Evolutionary conservation across 257 asterid genomes (phyloP).

Genomic region (Linaria vulgaris): DNA sequence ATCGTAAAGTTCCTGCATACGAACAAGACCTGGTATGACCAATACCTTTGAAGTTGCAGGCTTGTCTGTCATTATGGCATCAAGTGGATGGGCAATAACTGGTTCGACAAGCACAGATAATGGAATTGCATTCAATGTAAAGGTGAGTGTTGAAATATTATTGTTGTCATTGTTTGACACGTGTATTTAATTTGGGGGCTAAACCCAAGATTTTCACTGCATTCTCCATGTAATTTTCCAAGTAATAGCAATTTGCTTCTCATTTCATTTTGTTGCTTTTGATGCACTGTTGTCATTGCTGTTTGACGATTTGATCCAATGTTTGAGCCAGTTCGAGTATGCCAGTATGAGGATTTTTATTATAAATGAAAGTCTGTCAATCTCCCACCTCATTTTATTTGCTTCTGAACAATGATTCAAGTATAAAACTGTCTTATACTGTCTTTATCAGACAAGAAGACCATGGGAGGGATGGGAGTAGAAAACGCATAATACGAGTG

Average conservation of each 20-base stretch:
- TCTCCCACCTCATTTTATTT: no score
- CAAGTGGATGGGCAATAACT: not conserved
- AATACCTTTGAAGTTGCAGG: not conserved
- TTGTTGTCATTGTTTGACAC: not conserved
- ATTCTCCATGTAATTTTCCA: not conserved
- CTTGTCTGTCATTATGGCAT: not conserved
- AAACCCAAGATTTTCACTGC: not conserved
- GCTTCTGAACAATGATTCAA: no score
- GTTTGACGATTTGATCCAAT: not conserved
- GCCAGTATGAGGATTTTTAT: not conserved
- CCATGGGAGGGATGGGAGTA: no score
- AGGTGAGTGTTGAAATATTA: not conserved
- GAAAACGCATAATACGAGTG: no score
- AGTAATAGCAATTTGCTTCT: not conserved
- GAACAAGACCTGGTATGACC: conserved; percentile 22
- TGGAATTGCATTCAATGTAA: not conserved
- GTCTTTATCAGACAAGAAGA: no score
- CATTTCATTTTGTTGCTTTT: not conserved
- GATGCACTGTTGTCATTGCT: not conserved
- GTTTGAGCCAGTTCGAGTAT: not conserved
- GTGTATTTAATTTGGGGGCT: not conserved
- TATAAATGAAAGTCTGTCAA: not conserved
- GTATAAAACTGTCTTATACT: no score
- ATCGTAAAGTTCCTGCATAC: conserved; percentile 25
- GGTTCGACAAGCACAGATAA: not conserved